phyloP scores from a whole-genome alignment of 495 filamentous ascomycete genomes.

The Bacidia gigantensis region DNA sequence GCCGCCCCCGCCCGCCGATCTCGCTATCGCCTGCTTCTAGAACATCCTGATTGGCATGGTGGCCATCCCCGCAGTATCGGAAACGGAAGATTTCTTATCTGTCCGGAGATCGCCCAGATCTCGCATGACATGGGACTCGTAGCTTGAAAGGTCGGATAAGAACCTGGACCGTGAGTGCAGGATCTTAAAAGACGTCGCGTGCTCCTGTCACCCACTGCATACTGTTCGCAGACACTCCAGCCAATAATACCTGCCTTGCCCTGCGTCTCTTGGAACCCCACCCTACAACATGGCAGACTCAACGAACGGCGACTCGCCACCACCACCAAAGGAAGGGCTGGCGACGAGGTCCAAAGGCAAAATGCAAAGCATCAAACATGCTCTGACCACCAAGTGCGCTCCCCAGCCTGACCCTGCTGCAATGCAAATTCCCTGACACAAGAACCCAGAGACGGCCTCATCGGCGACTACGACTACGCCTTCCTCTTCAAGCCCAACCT shows the following conservation, averaged over 20 bases:
- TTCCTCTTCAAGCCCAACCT: constrained; percentile 66
- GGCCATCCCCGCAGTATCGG: no score
- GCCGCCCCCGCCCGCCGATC: background rate
- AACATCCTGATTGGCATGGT: background rate
- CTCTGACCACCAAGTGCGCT: constrained; percentile 38
- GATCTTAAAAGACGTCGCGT: background rate
- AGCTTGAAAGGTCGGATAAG: background rate
- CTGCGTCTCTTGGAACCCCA: no score
- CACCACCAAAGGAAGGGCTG: background rate
- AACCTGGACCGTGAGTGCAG: background rate
- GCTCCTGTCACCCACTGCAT: background rate
- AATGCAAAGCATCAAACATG: constrained; percentile 24
- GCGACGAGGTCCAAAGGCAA: constrained; percentile 21
- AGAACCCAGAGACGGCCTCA: constrained; percentile 46
- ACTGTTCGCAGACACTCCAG: background rate
- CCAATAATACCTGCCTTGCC: no score
- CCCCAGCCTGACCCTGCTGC: background rate
- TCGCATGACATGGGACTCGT: background rate
- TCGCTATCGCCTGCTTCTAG: background rate
- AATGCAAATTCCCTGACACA: background rate
- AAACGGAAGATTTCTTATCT: background rate
- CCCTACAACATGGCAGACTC: background rate
- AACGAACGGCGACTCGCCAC: background rate
- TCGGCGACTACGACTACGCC: constrained; percentile 80
- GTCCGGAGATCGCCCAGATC: background rate